Percentiles rank a stretch among this genome's conserved stretches.
Conservation (phyloP, 352 stramenopile species). For the Phytophthora tubulina region DNA sequence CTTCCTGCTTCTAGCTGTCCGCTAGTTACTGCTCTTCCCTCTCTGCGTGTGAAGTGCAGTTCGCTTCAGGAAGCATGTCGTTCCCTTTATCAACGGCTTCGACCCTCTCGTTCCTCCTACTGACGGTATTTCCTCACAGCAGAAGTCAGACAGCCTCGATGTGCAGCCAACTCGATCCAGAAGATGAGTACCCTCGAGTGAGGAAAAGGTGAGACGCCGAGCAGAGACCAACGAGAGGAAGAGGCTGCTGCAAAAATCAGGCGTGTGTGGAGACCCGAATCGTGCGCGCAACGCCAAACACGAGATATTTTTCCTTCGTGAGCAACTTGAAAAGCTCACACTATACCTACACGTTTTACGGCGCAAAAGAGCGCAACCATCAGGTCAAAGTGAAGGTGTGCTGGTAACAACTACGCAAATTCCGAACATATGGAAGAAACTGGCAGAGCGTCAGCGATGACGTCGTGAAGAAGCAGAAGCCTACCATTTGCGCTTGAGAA, state of each 20-base stretch:
- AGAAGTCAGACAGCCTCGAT: not conserved
- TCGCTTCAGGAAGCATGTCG: too few relatives aligned
- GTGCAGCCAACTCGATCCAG: not conserved
- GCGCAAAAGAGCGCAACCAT: not conserved
- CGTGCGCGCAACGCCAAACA: constrained; percentile 28
- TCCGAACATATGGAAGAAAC: constrained; percentile 33
- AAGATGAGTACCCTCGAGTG: not conserved
- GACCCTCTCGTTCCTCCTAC: not conserved
- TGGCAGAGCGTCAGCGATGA: constrained; percentile 33
- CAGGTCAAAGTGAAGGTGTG: not conserved
- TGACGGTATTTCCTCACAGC: not conserved
- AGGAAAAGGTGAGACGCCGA: constrained; percentile 4
- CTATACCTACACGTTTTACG: constrained; percentile 27
- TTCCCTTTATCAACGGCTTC: constrained; percentile 37
- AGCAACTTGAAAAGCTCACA: constrained; percentile 45
- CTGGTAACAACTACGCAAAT: not conserved
- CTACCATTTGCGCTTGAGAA: constrained; percentile 35
- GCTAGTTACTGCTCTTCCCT: too few relatives aligned
- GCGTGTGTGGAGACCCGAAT: constrained; percentile 39
- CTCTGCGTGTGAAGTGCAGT: too few relatives aligned
- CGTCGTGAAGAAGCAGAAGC: constrained; percentile 23
- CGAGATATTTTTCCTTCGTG: constrained; percentile 47
- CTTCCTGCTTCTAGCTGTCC: too few relatives aligned
- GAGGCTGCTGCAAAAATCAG: constrained; percentile 8
- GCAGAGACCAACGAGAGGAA: constrained; percentile 16